Evolutionary conservation across 768 basidiomycete species (phyloP), one percentile per base, ranked within the genome.

Genomic region (Leccinum subgranulosum): DNA sequence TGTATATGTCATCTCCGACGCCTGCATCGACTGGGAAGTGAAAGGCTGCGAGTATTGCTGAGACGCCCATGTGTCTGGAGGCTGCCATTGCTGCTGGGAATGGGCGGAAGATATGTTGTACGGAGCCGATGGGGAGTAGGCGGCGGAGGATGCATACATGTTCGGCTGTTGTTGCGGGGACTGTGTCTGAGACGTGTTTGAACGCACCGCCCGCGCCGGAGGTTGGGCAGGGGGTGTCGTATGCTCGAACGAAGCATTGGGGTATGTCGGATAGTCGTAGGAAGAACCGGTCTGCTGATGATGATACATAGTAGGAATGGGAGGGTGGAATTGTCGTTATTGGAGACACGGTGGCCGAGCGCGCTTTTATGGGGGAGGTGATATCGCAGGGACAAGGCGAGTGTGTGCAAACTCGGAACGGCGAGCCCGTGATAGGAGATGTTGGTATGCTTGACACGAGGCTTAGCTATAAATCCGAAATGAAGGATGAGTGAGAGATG

Each of bases 261-360:
- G 71, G 58, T 82, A 80, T 55, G 76, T 69, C 29, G 78, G 49
- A 67, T 84, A 84, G 60, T 81, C 81, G 67, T 87, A 86, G 57
- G 75, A 63, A 55, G 75, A 75, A 36, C 73, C 68, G 33, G 75
- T 75, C 19, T 75, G 77, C 53, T 79, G 74, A 57, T 77, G 73
- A 53, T 78, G 77, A 68, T 87, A 86, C 69, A 84, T 74, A 65
- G 76, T 53, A 77, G 75, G 47, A 5, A 82, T 81, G 45, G 82
- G 73, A 36, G 82, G 81, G 80, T 81, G 62, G 58, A 46, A 41
- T 41, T 41, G 41, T 50, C 54, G 61, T 19, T 49, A 58, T 46
- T 57, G 62, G 62, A 60, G 48, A 53, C 57, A 60, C 58, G 60
- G 63, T 59, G 59, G 57, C 52, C 54, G 55, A 23, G 36, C 60